phyloP scores from a whole-genome alignment of 306 rosid species.

The Lithocarpus polystachyus region DNA sequence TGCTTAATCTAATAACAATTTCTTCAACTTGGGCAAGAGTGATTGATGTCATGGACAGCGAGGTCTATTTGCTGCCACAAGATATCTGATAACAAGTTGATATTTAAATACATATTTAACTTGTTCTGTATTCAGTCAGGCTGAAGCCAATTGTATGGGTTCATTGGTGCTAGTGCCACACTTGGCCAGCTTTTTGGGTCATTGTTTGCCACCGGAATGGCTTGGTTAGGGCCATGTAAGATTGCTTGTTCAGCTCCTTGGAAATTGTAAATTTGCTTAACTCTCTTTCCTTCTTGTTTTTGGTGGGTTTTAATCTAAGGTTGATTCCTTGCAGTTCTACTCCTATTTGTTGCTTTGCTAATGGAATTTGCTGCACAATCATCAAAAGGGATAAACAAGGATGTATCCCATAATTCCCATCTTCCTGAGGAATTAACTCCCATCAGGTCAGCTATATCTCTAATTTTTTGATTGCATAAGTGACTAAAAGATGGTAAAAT shows the following conservation, averaged over 20 bases:
- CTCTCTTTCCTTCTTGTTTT: conserved; percentile 1
- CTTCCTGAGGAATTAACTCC: conserved; percentile 56
- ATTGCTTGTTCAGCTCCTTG: conserved; percentile 22
- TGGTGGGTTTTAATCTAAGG: not conserved
- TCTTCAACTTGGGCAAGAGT: conserved; percentile 98
- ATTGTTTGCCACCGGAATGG: conserved; percentile 87
- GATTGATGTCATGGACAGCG: conserved; percentile 84
- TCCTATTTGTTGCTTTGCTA: conserved; percentile 78
- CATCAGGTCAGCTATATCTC: conserved; percentile 53
- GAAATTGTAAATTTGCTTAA: conserved; percentile 7
- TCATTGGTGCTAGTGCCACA: conserved; percentile 97
- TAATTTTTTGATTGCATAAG: not conserved
- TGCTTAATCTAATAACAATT: conserved; percentile 62
- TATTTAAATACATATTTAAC: conserved; percentile 25
- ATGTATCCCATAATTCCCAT: conserved; percentile 39
- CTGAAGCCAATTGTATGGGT: conserved; percentile 95
- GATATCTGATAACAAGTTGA: conserved; percentile 20
- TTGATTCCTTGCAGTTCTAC: conserved; percentile 55
- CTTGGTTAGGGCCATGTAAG: conserved; percentile 91
- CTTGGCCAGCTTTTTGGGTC: conserved; percentile 99
- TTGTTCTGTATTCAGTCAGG: conserved; percentile 84
- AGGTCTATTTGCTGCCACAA: conserved; percentile 45
- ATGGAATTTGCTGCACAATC: conserved; percentile 94
- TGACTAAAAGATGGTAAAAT: not conserved
- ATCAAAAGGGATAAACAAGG: conserved; percentile 70